phyloP scores from a whole-genome alignment of 768 basidiomycete species.

The Chalciporus piperatus region DNA sequence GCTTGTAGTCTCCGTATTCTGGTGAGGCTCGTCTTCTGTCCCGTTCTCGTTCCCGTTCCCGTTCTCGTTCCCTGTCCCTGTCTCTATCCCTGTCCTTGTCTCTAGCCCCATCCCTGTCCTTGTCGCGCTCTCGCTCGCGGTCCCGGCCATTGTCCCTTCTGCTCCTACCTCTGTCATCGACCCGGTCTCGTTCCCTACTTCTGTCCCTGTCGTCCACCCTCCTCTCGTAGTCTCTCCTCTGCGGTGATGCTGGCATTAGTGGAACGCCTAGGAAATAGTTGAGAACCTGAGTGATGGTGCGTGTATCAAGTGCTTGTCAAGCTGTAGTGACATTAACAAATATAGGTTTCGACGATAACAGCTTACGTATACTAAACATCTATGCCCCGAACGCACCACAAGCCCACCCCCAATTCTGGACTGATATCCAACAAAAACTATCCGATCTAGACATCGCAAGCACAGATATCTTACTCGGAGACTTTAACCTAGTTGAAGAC shows the following conservation, averaged over 20 bases:
- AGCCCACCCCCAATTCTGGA: no score
- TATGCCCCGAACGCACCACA: no score
- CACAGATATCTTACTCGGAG: no score
- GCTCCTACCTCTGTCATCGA: constrained; percentile 15
- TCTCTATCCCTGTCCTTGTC: constrained; percentile 23
- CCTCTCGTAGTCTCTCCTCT: constrained; percentile 1
- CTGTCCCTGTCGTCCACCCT: constrained; percentile 2
- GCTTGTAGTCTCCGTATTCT: constrained; percentile 56
- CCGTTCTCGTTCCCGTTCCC: no score
- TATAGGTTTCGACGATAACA: no score
- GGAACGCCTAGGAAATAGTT: neutral
- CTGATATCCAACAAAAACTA: no score
- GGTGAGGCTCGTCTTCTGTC: constrained; percentile 53
- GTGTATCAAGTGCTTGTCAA: neutral
- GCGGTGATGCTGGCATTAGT: constrained; percentile 2
- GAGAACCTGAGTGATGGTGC: neutral
- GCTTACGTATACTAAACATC: no score
- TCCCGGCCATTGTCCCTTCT: constrained; percentile 8
- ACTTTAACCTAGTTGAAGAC: no score
- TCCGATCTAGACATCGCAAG: no score
- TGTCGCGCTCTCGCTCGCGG: constrained; percentile 21
- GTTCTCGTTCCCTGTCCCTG: constrained; percentile 15
- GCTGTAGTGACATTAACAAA: neutral
- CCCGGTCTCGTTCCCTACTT: neutral
- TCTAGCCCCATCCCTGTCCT: constrained; percentile 19